phyloP scores from a whole-genome alignment of 345 rosid genomes.

The Adansonia digitata region DNA sequence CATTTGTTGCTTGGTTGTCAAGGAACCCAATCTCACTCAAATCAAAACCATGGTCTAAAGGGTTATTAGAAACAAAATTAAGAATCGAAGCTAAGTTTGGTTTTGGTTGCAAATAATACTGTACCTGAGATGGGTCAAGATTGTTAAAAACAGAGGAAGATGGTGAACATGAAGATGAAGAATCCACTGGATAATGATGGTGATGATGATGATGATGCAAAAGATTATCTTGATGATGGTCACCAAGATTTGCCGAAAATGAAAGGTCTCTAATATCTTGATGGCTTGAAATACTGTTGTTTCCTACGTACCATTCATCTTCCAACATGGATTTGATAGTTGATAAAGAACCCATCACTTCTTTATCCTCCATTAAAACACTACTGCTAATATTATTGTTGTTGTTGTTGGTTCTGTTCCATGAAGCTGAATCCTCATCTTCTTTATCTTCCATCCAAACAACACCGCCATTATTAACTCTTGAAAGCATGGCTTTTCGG shows the following conservation, averaged over 20 bases:
- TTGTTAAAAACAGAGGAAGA: slow-evolving; percentile 54
- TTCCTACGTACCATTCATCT: slow-evolving; percentile 42
- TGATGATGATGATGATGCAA: slow-evolving; percentile 32
- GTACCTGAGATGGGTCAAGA: slow-evolving; percentile 53
- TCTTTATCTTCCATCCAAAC: slow-evolving; percentile 38
- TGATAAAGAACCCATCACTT: slow-evolving; percentile 44
- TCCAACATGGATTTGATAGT: slow-evolving; percentile 49
- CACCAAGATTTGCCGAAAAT: slow-evolving; percentile 40
- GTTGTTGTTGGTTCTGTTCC: slow-evolving; percentile 23
- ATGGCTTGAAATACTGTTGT: slow-evolving; percentile 29
- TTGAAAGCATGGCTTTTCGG: slow-evolving; percentile 28
- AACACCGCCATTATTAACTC: slow-evolving; percentile 26
- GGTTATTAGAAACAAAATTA: slow-evolving; percentile 38
- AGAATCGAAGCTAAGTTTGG: slow-evolving; percentile 35
- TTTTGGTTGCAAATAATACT: slow-evolving; percentile 44
- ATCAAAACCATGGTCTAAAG: slow-evolving; percentile 46
- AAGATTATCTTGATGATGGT: slow-evolving; percentile 36
- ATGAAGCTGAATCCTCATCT: slow-evolving; percentile 31
- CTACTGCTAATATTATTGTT: not conserved
- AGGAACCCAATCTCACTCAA: slow-evolving; percentile 50
- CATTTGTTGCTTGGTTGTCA: slow-evolving; percentile 40
- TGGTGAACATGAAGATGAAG: slow-evolving; percentile 59
- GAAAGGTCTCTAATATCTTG: slow-evolving; percentile 36
- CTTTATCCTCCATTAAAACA: slow-evolving; percentile 25
- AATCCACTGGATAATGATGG: slow-evolving; percentile 32